A percentile compares a stretch with the other conserved stretches of the same genome.
Conservation (phyloP, 2,329 filamentous ascomycete species). For the Myriosclerotinia curreyana region DNA sequence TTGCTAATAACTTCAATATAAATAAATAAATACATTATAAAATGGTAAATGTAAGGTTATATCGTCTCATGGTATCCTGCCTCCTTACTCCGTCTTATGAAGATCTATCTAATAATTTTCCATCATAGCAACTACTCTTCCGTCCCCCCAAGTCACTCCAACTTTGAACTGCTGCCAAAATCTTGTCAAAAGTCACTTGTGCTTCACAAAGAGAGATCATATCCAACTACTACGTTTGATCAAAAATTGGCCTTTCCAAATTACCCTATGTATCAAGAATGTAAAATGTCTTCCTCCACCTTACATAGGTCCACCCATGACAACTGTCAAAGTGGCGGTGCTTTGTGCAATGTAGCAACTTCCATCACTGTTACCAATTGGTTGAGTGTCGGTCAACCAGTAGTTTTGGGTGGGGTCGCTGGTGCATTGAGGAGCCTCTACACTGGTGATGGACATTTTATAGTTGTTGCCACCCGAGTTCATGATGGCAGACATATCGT, state of each 20-base stretch:
- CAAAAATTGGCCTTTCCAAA: slow-evolving; percentile 21
- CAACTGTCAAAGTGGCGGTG: slow-evolving; percentile 31
- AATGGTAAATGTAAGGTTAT: slow-evolving; percentile 7
- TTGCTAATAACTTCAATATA: neutral
- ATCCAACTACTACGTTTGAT: neutral
- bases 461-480: slow-evolving; percentile 36
- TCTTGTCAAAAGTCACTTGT: slow-evolving; percentile 16
- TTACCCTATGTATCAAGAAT: slow-evolving; percentile 32
- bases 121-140: slow-evolving; percentile 11
- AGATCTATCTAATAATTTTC: slow-evolving; percentile 13
- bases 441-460: slow-evolving; percentile 35
- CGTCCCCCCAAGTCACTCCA: too few relatives aligned
- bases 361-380: slow-evolving; percentile 36
- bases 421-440: slow-evolving; percentile 32
- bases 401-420: slow-evolving; percentile 35
- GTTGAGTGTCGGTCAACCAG: slow-evolving; percentile 33
- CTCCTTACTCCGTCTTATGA: slow-evolving; percentile 10
- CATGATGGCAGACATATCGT: slow-evolving; percentile 38
- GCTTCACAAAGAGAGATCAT: neutral
- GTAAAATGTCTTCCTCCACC: neutral
- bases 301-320: slow-evolving; percentile 34
- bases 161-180: too few relatives aligned
- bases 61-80: slow-evolving; percentile 12
- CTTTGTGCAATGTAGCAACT: slow-evolving; percentile 34
- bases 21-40: slow-evolving; percentile 14